Evolutionary conservation across 495 filamentous ascomycete species (phyloP), one percentile per base, ranked within the genome.

Genomic region (Penicillium waksmanii): DNA sequence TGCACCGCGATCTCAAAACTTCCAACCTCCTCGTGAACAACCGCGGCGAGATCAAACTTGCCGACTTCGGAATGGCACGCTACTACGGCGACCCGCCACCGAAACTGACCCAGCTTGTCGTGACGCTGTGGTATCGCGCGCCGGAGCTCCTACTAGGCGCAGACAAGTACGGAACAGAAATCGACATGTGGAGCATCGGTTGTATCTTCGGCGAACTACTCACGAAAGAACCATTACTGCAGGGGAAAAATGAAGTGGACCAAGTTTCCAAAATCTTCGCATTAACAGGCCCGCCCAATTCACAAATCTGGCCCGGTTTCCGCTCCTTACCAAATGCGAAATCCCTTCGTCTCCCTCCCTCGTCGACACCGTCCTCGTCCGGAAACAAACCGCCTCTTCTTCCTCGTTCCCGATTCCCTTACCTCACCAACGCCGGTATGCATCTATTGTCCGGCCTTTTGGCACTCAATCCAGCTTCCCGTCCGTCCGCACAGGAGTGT

Each of bases 21-120:
- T 95, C 91, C 35, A 98, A 98, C 70, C 86, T 98, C 15, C 86
- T 98, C 53, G 86, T 98, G 74, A 94, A 91, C 78, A 98, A 98
- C 79, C 91, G 92, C 18, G 95, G 95, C 52, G 88, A 90, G 72
- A 88, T 98, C 77, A 97, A 97, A 73, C 86, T 98, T 60, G 95
- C 95, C 46, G 95, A 98, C 74, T 98, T 98, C 66, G 95, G 95
- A 71, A 96, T 98, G 90, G 94, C 95, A 5, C 85, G 95, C 25
- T 93, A 93, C 79, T 89, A 88, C 59, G 90, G 90, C 34, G 89
- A 95, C 65, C 92, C 91, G 13, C 85, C 88, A 6, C 85, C 87
- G 0, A 90, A 94, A 48, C 81, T 98, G 53, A 97, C 95, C 9
- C 90, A 95, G 72, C 86, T 98, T 18, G 94, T 98, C 59, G 95